Evolutionary conservation across 164 flowering plant genomes (phyloP).

Genomic region (Dillenia suffruticosa): DNA sequence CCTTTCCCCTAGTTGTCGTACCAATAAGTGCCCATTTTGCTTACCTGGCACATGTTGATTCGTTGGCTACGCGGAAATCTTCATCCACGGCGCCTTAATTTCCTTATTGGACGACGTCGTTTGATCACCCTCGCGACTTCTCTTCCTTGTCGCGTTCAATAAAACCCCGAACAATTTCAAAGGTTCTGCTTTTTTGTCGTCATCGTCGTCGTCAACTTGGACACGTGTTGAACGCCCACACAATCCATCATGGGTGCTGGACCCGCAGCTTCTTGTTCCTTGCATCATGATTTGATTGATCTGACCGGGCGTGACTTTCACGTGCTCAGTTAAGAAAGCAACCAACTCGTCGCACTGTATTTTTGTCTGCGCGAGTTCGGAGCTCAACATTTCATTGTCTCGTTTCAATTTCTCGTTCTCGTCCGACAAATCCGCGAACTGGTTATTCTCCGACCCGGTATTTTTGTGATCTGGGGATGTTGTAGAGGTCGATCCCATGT

Average conservation of each 20-base stretch:
- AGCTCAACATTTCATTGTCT: slow-evolving; percentile 53
- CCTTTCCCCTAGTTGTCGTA: neutral
- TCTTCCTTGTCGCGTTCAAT: slow-evolving; percentile 40
- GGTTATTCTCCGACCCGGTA: slow-evolving; percentile 33
- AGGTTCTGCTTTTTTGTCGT: slow-evolving; percentile 11
- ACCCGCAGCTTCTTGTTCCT: slow-evolving; percentile 18
- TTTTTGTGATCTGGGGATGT: slow-evolving; percentile 47
- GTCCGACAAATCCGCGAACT: slow-evolving; percentile 43
- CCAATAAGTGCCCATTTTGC: slow-evolving; percentile 12
- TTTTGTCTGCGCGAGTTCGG: slow-evolving; percentile 63
- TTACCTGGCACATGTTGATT: slow-evolving; percentile 27
- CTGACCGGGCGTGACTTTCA: slow-evolving; percentile 59
- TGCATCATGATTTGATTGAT: slow-evolving; percentile 47
- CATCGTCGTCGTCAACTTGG: slow-evolving; percentile 2
- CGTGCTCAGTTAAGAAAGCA: slow-evolving; percentile 36
- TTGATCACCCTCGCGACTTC: slow-evolving; percentile 19
- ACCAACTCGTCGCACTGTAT: slow-evolving; percentile 71
- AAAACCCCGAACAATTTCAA: slow-evolving; percentile 77
- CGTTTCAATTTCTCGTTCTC: slow-evolving; percentile 74
- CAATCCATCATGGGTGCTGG: slow-evolving; percentile 1
- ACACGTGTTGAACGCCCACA: slow-evolving; percentile 7
- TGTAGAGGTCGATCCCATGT: slow-evolving; percentile 52
- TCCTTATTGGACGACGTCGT: slow-evolving; percentile 18
- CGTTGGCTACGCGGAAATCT: slow-evolving; percentile 10
- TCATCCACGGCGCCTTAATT: slow-evolving; percentile 39